Evolutionary conservation across 2,329 filamentous ascomycete genomes (phyloP), one percentile per base, ranked within the genome.

Genomic region (Phialophora expanda): DNA sequence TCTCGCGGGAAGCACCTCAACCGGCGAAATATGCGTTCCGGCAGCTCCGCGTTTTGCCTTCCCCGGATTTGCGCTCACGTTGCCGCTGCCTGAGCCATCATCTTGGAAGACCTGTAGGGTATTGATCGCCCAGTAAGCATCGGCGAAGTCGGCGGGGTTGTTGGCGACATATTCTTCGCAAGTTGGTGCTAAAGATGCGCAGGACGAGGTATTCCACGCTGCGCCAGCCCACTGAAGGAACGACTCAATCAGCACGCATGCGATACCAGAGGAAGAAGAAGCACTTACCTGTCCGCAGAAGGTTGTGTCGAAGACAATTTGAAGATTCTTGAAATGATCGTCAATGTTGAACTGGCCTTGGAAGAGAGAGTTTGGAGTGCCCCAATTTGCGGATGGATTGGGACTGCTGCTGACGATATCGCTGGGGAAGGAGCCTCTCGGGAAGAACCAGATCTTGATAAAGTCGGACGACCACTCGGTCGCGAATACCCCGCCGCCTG

Each of bases 121-220:
- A 74, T 89, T 89, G 78, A 96, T 85, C 66, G 87, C 79, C 90
- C 91, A 96, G 30, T 41, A 94, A 2, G 90, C 86, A 34, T 93
- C 83, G 44, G 78, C 75, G 76, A 93, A 95, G 28, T 83, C 89
- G 12, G 76, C 74, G 0, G 91, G 89, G 76, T 92, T 90, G 66
- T 83, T 79, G 57, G 81, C 81, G 24, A 95, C 92, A 75, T 87
- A 95, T 12, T 87, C 86, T 38, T 88, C 78, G 79, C 93, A 97
- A 0, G 86, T 88, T 28, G 78, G 68, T 0, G 87, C 89, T 71
- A 86, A 82, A 46, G 83, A 78, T 1, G 81, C 78, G 76, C 89
- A 92, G 51, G 84, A 51, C 17, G 64, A 64, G 3, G 62, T 66
- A 53, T 65, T 66, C 67, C 69, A 71, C 3, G 68, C 61, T 20